Conservation (phyloP, 257 asterid species). For the Lithospermum erythrorhizon region DNA sequence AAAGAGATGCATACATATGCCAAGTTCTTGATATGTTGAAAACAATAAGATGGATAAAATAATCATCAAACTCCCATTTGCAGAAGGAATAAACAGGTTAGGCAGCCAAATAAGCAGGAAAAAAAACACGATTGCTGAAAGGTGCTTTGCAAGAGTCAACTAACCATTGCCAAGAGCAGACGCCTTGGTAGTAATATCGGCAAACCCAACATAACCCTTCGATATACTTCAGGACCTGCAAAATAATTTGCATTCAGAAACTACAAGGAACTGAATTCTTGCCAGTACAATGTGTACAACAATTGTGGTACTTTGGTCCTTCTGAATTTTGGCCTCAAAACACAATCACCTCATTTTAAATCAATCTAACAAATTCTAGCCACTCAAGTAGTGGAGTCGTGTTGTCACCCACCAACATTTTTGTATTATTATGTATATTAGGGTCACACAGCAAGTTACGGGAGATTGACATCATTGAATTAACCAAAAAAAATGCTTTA, state of each 20-base stretch:
- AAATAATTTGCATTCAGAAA: conserved; percentile 14
- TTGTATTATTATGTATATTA: too few relatives aligned
- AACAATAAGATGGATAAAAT: neutral
- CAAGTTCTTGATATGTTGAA: neutral
- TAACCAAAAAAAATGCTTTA: too few relatives aligned
- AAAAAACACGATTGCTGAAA: neutral
- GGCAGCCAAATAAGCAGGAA: neutral
- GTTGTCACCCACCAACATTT: too few relatives aligned
- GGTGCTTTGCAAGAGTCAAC: conserved; percentile 20
- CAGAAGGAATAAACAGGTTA: neutral
- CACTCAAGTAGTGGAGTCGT: too few relatives aligned
- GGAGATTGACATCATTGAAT: too few relatives aligned
- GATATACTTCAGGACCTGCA: conserved; percentile 79
- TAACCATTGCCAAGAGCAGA: conserved; percentile 97
- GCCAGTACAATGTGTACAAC: too few relatives aligned
- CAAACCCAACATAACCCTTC: conserved; percentile 98
- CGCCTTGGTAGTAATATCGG: conserved; percentile 98
- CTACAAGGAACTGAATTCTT: too few relatives aligned
- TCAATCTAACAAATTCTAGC: too few relatives aligned
- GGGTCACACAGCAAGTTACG: too few relatives aligned
- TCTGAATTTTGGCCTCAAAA: too few relatives aligned
- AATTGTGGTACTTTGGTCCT: too few relatives aligned
- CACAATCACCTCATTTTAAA: too few relatives aligned
- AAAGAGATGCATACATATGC: neutral
- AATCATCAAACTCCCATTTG: neutral